A percentile compares a stretch with the other conserved stretches of the same genome.
Evolutionary conservation across 257 asterid genomes (phyloP).

Genomic region (Coffea canephora): DNA sequence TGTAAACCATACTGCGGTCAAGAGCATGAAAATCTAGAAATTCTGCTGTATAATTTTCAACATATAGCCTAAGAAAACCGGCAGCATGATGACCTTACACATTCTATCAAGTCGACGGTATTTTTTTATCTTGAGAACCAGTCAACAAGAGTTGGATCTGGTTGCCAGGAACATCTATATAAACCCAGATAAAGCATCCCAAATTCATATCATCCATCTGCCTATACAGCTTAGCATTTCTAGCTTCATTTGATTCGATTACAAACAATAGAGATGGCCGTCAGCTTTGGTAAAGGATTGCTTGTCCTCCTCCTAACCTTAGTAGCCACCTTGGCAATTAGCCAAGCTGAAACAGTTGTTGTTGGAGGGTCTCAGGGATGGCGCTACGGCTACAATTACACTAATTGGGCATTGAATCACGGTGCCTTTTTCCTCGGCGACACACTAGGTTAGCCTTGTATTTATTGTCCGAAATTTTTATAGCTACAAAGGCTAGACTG

Average conservation of each 20-base stretch:
- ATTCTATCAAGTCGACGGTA: neutral
- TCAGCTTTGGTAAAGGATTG: neutral
- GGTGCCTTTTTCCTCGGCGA: neutral
- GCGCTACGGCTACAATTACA: slow-evolving; percentile 6
- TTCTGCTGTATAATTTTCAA: neutral
- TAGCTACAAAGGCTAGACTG: too few relatives aligned
- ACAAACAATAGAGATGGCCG: neutral
- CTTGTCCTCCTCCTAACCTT: slow-evolving; percentile 1
- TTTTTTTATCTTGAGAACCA: neutral
- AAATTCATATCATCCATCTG: neutral
- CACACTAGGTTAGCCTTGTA: neutral
- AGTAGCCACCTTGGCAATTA: neutral
- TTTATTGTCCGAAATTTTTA: neutral
- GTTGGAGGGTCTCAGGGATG: slow-evolving; percentile 12
- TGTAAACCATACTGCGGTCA: neutral
- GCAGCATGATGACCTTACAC: neutral
- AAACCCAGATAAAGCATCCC: neutral
- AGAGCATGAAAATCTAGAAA: neutral
- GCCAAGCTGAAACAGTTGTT: slow-evolving; percentile 2
- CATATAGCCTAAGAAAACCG: neutral
- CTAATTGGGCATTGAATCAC: slow-evolving; percentile 2
- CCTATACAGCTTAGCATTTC: neutral
- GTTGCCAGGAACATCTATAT: neutral
- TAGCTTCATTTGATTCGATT: neutral
- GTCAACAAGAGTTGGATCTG: neutral